Evolutionary conservation across 2,329 filamentous ascomycete species (phyloP).

Genomic region (Pseudogymnoascus sp.): DNA sequence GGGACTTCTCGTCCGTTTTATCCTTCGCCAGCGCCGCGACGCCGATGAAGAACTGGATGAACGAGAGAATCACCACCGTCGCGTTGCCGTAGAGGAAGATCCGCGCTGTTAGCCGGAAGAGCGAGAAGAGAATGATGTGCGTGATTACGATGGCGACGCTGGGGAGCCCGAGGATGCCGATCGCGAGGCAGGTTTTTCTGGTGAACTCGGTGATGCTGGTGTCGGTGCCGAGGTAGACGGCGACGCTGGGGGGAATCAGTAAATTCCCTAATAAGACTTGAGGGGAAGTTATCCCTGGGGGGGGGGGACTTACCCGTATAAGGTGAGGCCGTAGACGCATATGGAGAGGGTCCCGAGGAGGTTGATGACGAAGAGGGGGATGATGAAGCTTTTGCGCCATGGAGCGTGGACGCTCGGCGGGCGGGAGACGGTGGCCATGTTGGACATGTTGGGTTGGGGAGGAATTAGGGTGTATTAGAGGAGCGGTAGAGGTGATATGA

Average conservation of each 20-base stretch:
- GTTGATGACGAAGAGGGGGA: neutral
- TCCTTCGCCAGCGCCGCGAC: neutral
- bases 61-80: neutral
- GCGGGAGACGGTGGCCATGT: neutral
- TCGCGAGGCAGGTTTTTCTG: neutral
- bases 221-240: neutral
- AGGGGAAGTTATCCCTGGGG: too few species aligned
- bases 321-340: neutral
- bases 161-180: neutral
- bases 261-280: too few species aligned
- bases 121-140: neutral
- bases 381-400: constrained; percentile 3
- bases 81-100: neutral
- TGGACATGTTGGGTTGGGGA: neutral
- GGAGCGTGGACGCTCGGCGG: neutral
- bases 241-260: neutral
- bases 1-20: too few species aligned
- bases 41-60: neutral
- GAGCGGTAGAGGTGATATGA: neutral
- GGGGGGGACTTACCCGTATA: neutral
- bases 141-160: neutral
- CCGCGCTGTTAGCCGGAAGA: neutral
- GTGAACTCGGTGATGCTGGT: neutral
- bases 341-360: neutral
- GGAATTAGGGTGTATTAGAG: neutral